Base-by-base conservation (phyloP, 2,329 filamentous ascomycete species). In the Septoria linicola region DNA sequence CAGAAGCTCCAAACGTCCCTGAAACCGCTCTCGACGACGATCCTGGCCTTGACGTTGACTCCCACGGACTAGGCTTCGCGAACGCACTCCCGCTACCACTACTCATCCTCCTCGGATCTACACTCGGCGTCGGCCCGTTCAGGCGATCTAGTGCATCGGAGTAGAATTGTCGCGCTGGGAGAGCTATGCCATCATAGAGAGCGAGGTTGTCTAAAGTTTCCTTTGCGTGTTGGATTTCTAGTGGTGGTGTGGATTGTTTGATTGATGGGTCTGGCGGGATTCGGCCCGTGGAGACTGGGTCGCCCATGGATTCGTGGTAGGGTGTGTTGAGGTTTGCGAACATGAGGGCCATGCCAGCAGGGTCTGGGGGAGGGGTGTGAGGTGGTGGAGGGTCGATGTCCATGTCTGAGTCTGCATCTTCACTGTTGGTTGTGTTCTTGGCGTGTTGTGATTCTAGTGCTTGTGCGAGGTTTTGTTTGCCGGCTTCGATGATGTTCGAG, bases 161-260 rank as follows among this genome's bases (percentile, higher is more conserved):
- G 36, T 62, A 63, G 45, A 55, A 58, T 19, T 59, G 54, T 19
- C 34, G 47, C 8, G 48, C 39, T 19, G 35, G 34, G 32, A 31
- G 32, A 6, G 59, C 60, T 27, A 55, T 56, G 19, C 46, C 25
- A 17, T 64, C 60, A 37, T 64, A 64, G 11, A 40, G 40, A 3
- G 50, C 53, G 8, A 64, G 41, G 17, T 48, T 46, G 16, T 57
- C 49, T 7, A 57, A 23, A 2, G 46, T 42, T 25, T 61, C 51
- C 23, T 53, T 57, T 2, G 55, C 53, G 13, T 49, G 23, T 17
- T 27, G 42, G 11, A 61, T 49, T 19, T 54, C 43, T 13, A 41
- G 34, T 4, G 56, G 51, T 4, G 46, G 52, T 0, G 54, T 42
- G 4, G 41, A 48, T 45, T 59, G 60, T 13, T n/a, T 35, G 8